Evolutionary conservation across 176 grass and related monocot genomes (phyloP).

Genomic region (Oryza officinalis): DNA sequence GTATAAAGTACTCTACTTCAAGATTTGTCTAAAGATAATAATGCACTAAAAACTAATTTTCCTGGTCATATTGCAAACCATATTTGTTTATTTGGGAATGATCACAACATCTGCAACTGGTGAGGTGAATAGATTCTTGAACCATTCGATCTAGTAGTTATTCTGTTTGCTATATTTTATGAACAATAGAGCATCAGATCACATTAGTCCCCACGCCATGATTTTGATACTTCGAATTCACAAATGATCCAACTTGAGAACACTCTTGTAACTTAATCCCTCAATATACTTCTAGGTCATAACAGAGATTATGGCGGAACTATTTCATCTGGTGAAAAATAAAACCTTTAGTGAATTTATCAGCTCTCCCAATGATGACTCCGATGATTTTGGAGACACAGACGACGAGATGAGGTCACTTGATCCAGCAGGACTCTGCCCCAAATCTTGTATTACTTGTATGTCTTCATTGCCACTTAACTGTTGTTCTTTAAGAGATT

Average conservation of each 20-base stretch:
- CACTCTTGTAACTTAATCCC: constrained; percentile 3
- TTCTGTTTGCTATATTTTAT: neutral
- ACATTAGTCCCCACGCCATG: constrained; percentile 5
- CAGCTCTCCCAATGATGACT: constrained; percentile 55
- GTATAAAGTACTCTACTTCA: constrained; percentile 9
- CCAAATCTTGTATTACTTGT: constrained; percentile 1
- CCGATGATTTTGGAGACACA: constrained; percentile 47
- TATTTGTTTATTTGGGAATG: constrained; percentile 7
- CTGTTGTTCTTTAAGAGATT: constrained; percentile 70
- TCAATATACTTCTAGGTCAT: constrained; percentile 7
- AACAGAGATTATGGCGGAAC: neutral
- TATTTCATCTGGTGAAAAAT: constrained; percentile 3
- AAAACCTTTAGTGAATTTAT: constrained; percentile 61
- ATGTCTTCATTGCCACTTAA: constrained; percentile 35
- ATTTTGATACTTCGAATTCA: constrained; percentile 12
- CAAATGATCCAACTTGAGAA: constrained; percentile 16
- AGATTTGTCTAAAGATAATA: constrained; percentile 4
- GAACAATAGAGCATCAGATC: neutral
- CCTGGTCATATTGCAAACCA: constrained; percentile 5
- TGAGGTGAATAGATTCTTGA: neutral
- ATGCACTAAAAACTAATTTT: neutral
- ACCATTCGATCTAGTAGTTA: neutral
- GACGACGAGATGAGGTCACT: constrained; percentile 41
- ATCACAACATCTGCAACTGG: neutral
- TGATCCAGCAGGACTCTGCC: constrained; percentile 37